Conservation (phyloP, 352 stramenopile genomes). For the Albugo laibachii region DNA sequence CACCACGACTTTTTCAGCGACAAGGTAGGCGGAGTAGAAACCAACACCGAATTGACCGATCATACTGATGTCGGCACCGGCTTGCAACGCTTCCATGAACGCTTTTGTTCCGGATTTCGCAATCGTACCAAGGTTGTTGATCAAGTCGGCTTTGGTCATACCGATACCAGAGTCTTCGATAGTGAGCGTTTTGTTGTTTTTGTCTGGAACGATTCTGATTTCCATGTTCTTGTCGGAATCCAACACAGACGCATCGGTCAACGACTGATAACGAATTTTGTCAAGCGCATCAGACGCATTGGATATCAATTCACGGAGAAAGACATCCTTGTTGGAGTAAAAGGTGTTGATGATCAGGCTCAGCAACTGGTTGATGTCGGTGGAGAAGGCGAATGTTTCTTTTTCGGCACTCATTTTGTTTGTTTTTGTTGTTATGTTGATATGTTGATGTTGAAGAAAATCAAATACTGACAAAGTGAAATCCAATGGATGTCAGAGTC, state of each 20-base stretch:
- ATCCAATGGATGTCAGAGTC: no score
- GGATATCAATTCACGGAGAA: conserved; percentile 92
- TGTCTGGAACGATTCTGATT: conserved; percentile 98
- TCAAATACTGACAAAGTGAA: not conserved
- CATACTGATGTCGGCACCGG: conserved; percentile 97
- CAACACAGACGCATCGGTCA: conserved; percentile 91
- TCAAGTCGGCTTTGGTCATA: conserved; percentile 98
- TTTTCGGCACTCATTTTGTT: conserved; percentile 71
- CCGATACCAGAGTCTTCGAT: conserved; percentile 98
- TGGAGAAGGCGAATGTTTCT: conserved; percentile 98
- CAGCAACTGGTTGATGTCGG: conserved; percentile 99
- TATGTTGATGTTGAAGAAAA: not conserved
- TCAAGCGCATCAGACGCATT: conserved; percentile 94
- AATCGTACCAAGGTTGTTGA: conserved; percentile 99
- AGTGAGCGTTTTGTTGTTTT: conserved; percentile 98
- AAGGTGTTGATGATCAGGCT: conserved; percentile 98
- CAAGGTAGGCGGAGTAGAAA: conserved; percentile 99
- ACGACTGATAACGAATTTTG: conserved; percentile 94
- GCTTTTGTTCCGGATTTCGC: conserved; percentile 99
- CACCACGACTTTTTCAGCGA: conserved; percentile 97
- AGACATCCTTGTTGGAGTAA: conserved; percentile 99
- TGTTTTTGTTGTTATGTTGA: not conserved
- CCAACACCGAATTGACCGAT: conserved; percentile 99
- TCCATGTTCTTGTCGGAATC: conserved; percentile 94
- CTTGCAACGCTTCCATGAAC: conserved; percentile 98